Percentiles rank a stretch among this genome's conserved stretches.
Conservation (phyloP, 805 yeast genomes). For the Yarrowia bubula region DNA sequence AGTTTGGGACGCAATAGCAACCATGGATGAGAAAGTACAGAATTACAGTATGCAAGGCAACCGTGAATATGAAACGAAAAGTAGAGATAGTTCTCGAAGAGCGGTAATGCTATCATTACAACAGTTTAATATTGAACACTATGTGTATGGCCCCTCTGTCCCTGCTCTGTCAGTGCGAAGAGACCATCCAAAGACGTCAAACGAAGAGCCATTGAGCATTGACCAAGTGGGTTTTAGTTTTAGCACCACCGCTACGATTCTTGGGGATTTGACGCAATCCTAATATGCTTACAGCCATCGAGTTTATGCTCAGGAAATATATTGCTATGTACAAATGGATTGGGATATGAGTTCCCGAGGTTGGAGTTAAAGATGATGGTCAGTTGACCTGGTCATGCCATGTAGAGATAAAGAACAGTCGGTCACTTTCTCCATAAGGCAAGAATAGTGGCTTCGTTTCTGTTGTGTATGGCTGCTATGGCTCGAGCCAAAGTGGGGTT, state of each 20-base stretch:
- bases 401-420: neutral
- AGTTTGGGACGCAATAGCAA: constrained; percentile 27
- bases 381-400: constrained; percentile 1
- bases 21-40: neutral
- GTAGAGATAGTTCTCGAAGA: constrained; percentile 1
- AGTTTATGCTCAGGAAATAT: constrained; percentile 16
- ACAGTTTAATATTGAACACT: neutral
- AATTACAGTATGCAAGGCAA: neutral
- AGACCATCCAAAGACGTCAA: too few species aligned
- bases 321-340: constrained; percentile 20
- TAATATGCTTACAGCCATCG: neutral
- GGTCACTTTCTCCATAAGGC: constrained; percentile 2
- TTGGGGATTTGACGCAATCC: neutral
- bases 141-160: neutral
- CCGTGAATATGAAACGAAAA: neutral
- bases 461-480: neutral
- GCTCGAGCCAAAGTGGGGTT: neutral
- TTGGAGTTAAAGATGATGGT: constrained; percentile 13
- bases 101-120: neutral
- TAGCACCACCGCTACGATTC: neutral
- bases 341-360: neutral
- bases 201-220: too few species aligned
- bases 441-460: neutral
- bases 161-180: too few species aligned
- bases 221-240: neutral